Evolutionary conservation across 1,284 basidiomycete genomes (phyloP), one percentile per base, ranked within the genome.

Genomic region (Vanrija sp.): DNA sequence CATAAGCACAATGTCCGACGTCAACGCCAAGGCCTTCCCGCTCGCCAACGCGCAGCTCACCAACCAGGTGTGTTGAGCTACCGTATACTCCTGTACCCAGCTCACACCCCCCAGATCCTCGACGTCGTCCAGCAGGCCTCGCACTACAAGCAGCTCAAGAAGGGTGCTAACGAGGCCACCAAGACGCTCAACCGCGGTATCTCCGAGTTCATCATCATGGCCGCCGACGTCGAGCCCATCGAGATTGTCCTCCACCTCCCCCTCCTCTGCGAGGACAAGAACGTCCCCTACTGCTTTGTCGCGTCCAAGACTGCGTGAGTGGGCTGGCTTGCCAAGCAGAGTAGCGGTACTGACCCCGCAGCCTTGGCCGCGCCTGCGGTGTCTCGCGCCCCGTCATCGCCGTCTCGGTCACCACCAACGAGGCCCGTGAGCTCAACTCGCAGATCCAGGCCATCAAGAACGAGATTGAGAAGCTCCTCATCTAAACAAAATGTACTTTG

Each of bases 211-310:
- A 95, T 98, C 78, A 85, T 99, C 71, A 82, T 99, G 78, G 96
- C 96, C 55, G 96, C 93, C 59, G 92, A 96, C 71, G 95, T 95
- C 44, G 94, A 98, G 77, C 95, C 95, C 48, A 84, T 99, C 69
- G 95, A 98, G 77, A 98, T 99, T 74, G 80, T 99, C 47, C 84
- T 99, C 62, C 96, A 98, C 78, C 85, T 98, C 24, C 96, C 96
- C 42, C 82, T 99, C 51, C 82, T 99, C 41, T 99, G 96, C 75
- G 96, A 99, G 78, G 96, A 99, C 81, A 99, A 99, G 91, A 96
- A 96, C 79, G 93, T 97, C 45, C 89, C 89, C 14, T 98, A 98
- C 78, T 82, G 98, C 69, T 98, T 97, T 77, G 82, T 98, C 42
- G 90, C 90, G 31, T 18, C n/a, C 38, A 39, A 39, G 38, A 39